Evolutionary conservation across 441 rosid species (phyloP).

Genomic region (Populus hybrid): DNA sequence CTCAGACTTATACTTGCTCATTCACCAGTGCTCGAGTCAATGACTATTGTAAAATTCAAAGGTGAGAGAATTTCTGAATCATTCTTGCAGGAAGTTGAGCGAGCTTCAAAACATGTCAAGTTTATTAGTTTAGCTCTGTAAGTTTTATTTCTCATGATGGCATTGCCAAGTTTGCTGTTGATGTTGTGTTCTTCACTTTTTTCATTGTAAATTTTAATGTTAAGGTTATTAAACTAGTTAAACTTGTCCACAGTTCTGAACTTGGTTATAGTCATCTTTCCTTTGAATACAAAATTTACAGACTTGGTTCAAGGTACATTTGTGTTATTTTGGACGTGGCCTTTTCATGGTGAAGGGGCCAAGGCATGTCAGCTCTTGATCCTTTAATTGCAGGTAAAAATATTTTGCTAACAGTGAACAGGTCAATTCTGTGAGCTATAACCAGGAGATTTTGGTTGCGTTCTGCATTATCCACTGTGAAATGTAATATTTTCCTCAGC

Average conservation of each 20-base stretch:
- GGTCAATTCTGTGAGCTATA: neutral
- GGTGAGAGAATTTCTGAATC: conserved; percentile 24
- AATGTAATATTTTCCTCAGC: too few species aligned
- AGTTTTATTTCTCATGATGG: neutral
- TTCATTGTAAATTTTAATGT: neutral
- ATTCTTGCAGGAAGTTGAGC: conserved; percentile 18
- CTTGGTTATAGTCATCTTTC: neutral
- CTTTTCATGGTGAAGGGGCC: neutral
- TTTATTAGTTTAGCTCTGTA: conserved; percentile 21
- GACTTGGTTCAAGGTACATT: neutral
- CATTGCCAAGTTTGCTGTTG: neutral
- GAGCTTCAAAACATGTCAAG: conserved; percentile 26
- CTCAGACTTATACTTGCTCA: conserved; percentile 21
- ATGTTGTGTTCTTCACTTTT: neutral
- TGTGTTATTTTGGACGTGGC: neutral
- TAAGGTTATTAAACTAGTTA: neutral
- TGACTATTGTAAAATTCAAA: conserved; percentile 19
- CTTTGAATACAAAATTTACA: neutral
- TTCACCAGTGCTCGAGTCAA: conserved; percentile 27
- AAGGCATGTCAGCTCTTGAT: neutral
- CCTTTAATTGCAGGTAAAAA: neutral
- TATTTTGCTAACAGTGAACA: neutral
- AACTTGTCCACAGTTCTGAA: neutral
- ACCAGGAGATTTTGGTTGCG: neutral
- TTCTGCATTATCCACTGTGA: neutral